Conservation (phyloP, 345 rosid genomes). For the Aegle marmelos region DNA sequence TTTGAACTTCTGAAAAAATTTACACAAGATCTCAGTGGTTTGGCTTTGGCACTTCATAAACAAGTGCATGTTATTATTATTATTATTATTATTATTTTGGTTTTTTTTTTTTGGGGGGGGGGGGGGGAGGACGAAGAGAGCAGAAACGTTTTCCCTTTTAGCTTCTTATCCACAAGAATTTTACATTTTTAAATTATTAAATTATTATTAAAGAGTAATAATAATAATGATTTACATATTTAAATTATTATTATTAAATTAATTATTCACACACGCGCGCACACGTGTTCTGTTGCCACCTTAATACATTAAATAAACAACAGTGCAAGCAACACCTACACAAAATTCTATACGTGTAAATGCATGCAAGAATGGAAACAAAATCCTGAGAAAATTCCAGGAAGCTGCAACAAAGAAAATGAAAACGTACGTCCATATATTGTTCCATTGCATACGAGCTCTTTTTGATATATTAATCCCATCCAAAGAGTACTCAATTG, state of each 20-base stretch:
- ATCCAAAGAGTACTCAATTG: background rate
- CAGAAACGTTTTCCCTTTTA: background rate
- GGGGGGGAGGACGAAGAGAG: background rate
- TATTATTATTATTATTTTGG: no score
- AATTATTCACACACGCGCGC: no score
- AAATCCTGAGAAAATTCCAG: slow-evolving; percentile 41
- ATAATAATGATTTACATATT: no score
- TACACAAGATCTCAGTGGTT: background rate
- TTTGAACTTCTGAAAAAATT: no score
- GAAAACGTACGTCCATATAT: background rate
- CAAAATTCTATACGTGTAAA: slow-evolving; percentile 26
- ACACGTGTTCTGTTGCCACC: background rate
- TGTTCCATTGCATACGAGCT: background rate
- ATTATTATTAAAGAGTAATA: no score
- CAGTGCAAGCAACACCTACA: background rate
- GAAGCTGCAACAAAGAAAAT: slow-evolving; percentile 34
- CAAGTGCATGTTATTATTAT: background rate
- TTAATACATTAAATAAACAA: background rate
- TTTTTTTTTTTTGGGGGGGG: no score
- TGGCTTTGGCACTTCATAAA: background rate
- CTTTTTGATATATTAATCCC: background rate
- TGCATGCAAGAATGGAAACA: slow-evolving; percentile 36
- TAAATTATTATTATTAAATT: no score
- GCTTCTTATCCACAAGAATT: background rate
- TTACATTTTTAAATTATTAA: no score